Base-by-base conservation (phyloP, 495 filamentous ascomycete genomes). In the Aspergillus egyptiacus region DNA sequence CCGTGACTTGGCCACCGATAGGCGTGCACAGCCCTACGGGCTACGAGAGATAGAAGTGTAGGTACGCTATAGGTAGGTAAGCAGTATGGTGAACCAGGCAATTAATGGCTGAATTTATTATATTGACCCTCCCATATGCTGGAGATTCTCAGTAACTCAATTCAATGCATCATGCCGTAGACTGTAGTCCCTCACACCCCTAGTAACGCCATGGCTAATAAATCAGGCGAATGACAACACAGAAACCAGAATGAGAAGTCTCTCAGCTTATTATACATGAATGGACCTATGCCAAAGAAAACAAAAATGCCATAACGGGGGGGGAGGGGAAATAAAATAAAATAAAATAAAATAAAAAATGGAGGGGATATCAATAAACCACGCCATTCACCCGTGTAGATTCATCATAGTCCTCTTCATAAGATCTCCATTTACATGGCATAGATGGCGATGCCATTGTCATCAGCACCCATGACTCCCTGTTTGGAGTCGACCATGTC, bases 121-220 rank as follows among this genome's bases (percentile, higher is more conserved):
- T 27, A 5, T 27, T 5, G 10, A 27, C 5, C 25, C 5, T 27
- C 25, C 10, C 25, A 27, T 27, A 27, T 27, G 5, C 25, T 5
- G 10, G 5, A 27, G 25, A 5, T 27, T 27, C 5, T 27, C 24
- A 27, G 8, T 27, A 4, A 27, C 4, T 27, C 4, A 27, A 5
- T 8, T 27, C 24, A 27, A 27, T 27, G n/a, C n/a, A 27, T 27
- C 4, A 27, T 27, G 24, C 32, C 19, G 15, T 25, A 43, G 40
- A 53, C 56, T 52, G 46, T 60, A 53, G 58, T 61, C 58, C 24
- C 41, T 44, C 39, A 43, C 50, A 60, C 49, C 44, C 59, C 52
- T 44, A 38, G 46, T 42, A 68, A 70, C 67, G 67, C 65, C 65
- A 50, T 60, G 60, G 61, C 65, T 67, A 53, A 66, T 48, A 52